A percentile compares a stretch with the other conserved stretches of the same genome.
Evolutionary conservation across 805 yeast species (phyloP).

Genomic region (Kodamaea nitidulidarum): DNA sequence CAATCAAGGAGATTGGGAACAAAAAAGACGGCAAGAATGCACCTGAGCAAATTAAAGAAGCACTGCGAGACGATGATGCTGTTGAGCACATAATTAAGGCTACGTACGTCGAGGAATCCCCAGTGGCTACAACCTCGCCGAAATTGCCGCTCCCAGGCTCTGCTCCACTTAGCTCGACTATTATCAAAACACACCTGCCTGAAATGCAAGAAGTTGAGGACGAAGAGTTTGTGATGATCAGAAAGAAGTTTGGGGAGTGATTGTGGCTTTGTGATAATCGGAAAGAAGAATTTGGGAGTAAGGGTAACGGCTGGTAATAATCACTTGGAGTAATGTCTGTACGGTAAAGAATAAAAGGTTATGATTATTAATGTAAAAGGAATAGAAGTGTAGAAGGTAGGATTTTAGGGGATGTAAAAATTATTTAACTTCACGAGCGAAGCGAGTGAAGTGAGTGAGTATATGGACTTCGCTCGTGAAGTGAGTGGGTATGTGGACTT

Average conservation of each 20-base stretch:
- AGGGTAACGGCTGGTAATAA: no score
- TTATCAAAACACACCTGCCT: constrained; percentile 14
- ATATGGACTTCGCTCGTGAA: no score
- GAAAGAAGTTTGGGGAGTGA: constrained; percentile 25
- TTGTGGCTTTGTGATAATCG: no score
- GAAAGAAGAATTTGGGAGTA: no score
- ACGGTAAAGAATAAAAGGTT: background rate
- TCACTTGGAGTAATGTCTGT: no score
- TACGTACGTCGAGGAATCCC: constrained; percentile 3
- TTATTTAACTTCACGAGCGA: no score
- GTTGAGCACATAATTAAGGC: constrained; percentile 4
- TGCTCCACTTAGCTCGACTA: background rate
- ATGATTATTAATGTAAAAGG: background rate
- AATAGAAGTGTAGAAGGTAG: no score
- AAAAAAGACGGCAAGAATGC: no score
- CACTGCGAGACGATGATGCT: background rate
- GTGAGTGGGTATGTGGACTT: no score
- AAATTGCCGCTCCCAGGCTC: constrained; percentile 2
- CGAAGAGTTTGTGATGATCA: constrained; percentile 34
- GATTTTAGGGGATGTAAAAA: no score
- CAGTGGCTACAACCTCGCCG: constrained; percentile 3
- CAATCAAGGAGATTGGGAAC: background rate
- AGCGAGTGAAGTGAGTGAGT: background rate
- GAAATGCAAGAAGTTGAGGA: constrained; percentile 27
- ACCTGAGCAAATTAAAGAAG: background rate